Evolutionary conservation across 306 rosid genomes (phyloP).

Genomic region (Dalbergia cochinchinensis): DNA sequence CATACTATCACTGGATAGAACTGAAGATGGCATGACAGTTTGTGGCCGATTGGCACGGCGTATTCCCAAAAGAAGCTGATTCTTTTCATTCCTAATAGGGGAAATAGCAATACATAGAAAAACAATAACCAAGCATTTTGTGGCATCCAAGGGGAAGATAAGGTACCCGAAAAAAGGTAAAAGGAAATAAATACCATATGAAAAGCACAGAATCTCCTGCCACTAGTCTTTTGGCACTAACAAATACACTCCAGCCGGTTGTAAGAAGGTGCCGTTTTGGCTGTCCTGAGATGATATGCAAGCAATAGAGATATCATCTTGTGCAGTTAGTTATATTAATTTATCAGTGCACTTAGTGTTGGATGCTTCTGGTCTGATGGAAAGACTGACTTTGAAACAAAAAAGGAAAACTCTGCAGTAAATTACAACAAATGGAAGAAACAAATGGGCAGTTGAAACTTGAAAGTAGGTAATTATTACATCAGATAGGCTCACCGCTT

Average conservation of each 20-base stretch:
- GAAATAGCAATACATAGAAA: constrained; percentile 4
- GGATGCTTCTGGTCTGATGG: constrained; percentile 2
- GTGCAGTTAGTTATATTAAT: neutral
- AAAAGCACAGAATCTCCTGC: constrained; percentile 96
- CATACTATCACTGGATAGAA: constrained; percentile 90
- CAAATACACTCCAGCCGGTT: constrained; percentile 94
- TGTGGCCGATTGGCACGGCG: constrained; percentile 83
- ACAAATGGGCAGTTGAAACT: neutral
- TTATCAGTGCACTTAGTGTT: neutral
- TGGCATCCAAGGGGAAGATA: constrained; percentile 26
- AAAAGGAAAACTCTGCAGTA: constrained; percentile 1
- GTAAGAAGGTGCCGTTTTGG: constrained; percentile 96
- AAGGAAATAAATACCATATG: constrained; percentile 65
- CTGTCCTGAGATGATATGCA: constrained; percentile 73
- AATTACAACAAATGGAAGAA: neutral
- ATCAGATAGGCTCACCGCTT: neutral
- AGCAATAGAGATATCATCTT: constrained; percentile 40
- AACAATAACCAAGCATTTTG: constrained; percentile 29
- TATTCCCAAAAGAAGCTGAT: constrained; percentile 90
- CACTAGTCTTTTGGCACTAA: constrained; percentile 91
- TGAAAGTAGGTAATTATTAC: constrained; percentile 5
- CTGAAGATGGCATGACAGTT: constrained; percentile 87
- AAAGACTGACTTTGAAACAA: neutral
- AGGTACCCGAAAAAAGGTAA: constrained; percentile 6
- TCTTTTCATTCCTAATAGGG: constrained; percentile 77